These are phyloP conservation scores for Penicillium sp. DNA, from an alignment of 2,329 filamentous ascomycete species.

Conservation along the genomic window DNA sequence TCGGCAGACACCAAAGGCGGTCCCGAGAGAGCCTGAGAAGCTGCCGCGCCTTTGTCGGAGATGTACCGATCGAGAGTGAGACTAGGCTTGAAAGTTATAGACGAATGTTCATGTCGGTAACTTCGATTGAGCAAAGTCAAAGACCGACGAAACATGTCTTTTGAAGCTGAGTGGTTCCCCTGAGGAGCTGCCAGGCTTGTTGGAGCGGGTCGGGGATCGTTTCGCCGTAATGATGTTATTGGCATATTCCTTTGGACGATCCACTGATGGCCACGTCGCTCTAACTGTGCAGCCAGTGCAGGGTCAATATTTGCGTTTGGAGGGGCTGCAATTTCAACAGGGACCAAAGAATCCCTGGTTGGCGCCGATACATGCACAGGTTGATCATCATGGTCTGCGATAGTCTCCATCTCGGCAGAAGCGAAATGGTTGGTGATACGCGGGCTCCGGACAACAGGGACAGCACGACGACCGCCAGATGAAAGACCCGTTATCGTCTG, in stretches of 20 bases:
- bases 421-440: constrained; percentile 14
- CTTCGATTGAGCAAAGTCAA: constrained; percentile 42
- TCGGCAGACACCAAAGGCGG: constrained; percentile 4
- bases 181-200: constrained; percentile 36
- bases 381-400: constrained; percentile 12
- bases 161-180: constrained; percentile 23
- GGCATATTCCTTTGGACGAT: constrained; percentile 42
- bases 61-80: constrained; percentile 48
- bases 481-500: constrained; percentile 33
- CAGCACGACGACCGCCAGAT: constrained; percentile 24
- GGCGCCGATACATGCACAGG: constrained; percentile 14
- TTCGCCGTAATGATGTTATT: constrained; percentile 46
- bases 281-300: constrained; percentile 17
- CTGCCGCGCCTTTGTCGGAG: constrained; percentile 22
- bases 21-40: neutral
- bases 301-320: constrained; percentile 4
- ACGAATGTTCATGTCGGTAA: constrained; percentile 32
- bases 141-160: constrained; percentile 39
- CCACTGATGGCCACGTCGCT: constrained; percentile 40
- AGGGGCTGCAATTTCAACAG: constrained; percentile 11
- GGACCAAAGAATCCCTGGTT: neutral
- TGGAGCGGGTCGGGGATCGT: constrained; percentile 43
- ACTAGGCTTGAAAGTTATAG: constrained; percentile 30
- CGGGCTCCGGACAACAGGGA: constrained; percentile 5
- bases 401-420: constrained; percentile 3